phyloP scores from a whole-genome alignment of 164 flowering plant genomes.

The Tinospora cordifolia region DNA sequence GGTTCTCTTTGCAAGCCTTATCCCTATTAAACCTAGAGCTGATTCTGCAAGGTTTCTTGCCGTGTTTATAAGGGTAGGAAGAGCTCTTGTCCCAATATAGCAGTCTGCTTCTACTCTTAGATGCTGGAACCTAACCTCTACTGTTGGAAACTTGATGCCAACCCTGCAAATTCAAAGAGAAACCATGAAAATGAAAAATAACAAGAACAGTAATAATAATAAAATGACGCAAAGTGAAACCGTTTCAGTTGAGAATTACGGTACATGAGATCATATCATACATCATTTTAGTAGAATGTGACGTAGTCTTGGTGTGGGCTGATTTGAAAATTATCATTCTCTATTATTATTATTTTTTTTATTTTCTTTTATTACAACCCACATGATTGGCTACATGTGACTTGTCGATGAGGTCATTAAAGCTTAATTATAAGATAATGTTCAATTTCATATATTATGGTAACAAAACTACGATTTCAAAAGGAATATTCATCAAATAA shows the following conservation, averaged over 20 bases:
- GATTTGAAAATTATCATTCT: not conserved
- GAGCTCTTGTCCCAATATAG: slow-evolving; percentile 35
- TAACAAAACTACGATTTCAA: no score
- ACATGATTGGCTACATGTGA: not conserved
- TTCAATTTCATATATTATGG: no score
- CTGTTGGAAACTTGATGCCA: slow-evolving; percentile 31
- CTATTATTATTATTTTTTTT: not conserved
- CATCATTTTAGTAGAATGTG: not conserved
- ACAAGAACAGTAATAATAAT: not conserved
- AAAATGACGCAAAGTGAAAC: no score
- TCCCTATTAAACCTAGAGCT: slow-evolving; percentile 45
- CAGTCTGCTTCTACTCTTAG: slow-evolving; percentile 31
- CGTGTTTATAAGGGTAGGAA: slow-evolving; percentile 32
- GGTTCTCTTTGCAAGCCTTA: slow-evolving; percentile 49
- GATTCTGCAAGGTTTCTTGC: slow-evolving; percentile 43
- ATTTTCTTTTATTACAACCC: not conserved
- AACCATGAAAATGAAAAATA: not conserved
- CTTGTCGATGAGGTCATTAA: not conserved
- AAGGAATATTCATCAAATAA: no score
- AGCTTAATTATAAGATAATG: not conserved
- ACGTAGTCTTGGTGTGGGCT: no score
- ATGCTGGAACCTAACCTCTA: slow-evolving; percentile 33
- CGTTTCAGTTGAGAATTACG: no score
- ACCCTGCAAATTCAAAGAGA: slow-evolving; percentile 25
- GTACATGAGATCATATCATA: not conserved